Evolutionary conservation across 805 yeast species (phyloP).

Genomic region (Cyberlindnera nakhonratchasimensis): DNA sequence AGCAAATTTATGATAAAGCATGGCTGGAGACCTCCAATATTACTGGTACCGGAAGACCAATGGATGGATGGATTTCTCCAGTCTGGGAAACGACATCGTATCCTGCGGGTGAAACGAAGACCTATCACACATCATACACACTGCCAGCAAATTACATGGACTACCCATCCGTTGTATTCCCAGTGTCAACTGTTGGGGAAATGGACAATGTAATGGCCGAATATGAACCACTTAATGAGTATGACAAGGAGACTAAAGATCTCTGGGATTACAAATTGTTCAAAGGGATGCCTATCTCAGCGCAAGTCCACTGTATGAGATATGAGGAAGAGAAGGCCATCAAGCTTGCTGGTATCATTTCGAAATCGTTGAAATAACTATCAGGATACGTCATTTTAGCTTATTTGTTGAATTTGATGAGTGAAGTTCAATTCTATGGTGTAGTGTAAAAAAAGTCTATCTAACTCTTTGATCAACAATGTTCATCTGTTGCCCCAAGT

Average conservation of each 20-base stretch:
- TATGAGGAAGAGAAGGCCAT: conserved; percentile 49
- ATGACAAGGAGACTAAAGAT: conserved; percentile 32
- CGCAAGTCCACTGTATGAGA: conserved; percentile 53
- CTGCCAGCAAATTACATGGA: conserved; percentile 39
- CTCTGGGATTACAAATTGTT: conserved; percentile 45
- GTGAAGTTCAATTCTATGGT: too few relatives aligned
- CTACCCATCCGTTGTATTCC: conserved; percentile 41
- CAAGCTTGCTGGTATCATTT: conserved; percentile 21
- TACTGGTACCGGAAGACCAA: conserved; percentile 37
- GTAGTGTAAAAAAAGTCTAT: not conserved
- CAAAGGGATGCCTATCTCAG: conserved; percentile 51
- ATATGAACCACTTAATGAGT: conserved; percentile 25
- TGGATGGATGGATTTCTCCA: conserved; percentile 51
- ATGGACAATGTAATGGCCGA: conserved; percentile 32
- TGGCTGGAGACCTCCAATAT: conserved; percentile 33
- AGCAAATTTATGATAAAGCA: conserved; percentile 36
- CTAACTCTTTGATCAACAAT: conserved; percentile 45
- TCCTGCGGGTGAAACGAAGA: conserved; percentile 35
- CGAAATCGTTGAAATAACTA: conserved; percentile 2
- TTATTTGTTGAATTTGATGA: too few relatives aligned
- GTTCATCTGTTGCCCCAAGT: conserved; percentile 54
- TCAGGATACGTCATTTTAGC: too few relatives aligned
- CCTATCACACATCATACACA: conserved; percentile 42
- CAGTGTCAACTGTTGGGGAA: conserved; percentile 38
- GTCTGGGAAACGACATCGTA: conserved; percentile 42